Conservation (phyloP, 208 protist species). For the Histomonas meleagridis region DNA sequence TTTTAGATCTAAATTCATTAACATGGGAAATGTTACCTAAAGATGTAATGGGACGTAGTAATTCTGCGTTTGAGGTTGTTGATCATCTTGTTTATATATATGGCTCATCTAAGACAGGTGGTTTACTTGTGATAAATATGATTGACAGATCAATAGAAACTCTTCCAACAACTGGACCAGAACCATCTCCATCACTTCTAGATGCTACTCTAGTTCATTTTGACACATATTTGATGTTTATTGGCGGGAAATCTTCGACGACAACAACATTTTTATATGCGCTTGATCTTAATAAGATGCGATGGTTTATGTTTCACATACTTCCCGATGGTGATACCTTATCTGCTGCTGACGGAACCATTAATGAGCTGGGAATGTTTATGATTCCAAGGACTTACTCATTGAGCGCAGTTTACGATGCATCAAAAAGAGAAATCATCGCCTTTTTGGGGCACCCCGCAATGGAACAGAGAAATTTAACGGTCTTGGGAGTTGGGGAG, state of each 20-base stretch:
- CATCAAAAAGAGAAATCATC: background rate
- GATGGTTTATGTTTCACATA: constrained; percentile 21
- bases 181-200: background rate
- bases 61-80: background rate
- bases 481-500: background rate
- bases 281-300: background rate
- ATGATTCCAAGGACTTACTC: background rate
- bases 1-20: background rate
- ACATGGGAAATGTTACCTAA: background rate
- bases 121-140: background rate
- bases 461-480: background rate
- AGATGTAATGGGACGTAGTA: background rate
- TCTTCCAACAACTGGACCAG: background rate
- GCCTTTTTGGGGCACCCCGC: background rate
- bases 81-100: background rate
- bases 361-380: constrained; percentile 27
- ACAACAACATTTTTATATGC: background rate
- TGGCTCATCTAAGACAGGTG: background rate
- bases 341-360: background rate
- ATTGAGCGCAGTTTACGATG: background rate
- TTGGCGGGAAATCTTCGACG: background rate
- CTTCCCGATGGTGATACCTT: background rate
- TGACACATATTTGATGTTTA: background rate
- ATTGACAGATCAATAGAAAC: background rate
- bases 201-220: background rate